Evolutionary conservation across 116 monocot species (phyloP).

Genomic region (Posidonia oceanica): DNA sequence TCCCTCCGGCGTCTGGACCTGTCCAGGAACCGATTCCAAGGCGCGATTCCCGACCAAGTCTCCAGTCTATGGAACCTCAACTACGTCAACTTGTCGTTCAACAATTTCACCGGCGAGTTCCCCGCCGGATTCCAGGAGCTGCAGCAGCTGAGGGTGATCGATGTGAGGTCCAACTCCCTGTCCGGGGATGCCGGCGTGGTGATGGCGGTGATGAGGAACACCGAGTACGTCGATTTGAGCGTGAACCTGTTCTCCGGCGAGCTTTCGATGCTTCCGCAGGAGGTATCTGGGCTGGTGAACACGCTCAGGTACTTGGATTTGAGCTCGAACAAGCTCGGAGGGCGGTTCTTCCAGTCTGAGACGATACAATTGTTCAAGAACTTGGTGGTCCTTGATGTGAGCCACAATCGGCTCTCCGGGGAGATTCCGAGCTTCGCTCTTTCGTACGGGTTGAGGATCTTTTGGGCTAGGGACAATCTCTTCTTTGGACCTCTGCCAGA

Average conservation of each 20-base stretch:
- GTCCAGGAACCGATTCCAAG: constrained; percentile 67
- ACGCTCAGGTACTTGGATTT: constrained; percentile 52
- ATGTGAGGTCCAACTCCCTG: constrained; percentile 48
- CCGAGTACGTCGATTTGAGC: constrained; percentile 58
- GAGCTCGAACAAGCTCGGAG: constrained; percentile 46
- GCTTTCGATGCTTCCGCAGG: constrained; percentile 20
- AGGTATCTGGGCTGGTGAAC: constrained; percentile 30
- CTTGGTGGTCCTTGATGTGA: constrained; percentile 62
- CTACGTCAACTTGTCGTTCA: constrained; percentile 56
- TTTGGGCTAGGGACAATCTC: constrained; percentile 36
- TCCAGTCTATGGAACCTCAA: constrained; percentile 30
- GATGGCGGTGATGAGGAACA: constrained; percentile 34
- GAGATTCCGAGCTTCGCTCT: constrained; percentile 41
- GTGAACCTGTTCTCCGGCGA: constrained; percentile 48
- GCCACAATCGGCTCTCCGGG: constrained; percentile 47
- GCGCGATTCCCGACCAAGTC: constrained; percentile 52
- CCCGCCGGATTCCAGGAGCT: constrained; percentile 30
- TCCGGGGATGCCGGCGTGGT: constrained; percentile 33
- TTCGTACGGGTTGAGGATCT: constrained; percentile 40
- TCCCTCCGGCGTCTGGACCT: constrained; percentile 46
- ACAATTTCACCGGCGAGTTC: constrained; percentile 40
- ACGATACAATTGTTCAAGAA: constrained; percentile 47
- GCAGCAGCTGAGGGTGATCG: constrained; percentile 59
- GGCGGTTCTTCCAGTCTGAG: constrained; percentile 42
- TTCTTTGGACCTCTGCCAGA: constrained; percentile 49